Evolutionary conservation across 371 early-diverging fungal genomes (phyloP), one percentile per base, ranked within the genome.

Genomic region (Mortierella sp.): DNA sequence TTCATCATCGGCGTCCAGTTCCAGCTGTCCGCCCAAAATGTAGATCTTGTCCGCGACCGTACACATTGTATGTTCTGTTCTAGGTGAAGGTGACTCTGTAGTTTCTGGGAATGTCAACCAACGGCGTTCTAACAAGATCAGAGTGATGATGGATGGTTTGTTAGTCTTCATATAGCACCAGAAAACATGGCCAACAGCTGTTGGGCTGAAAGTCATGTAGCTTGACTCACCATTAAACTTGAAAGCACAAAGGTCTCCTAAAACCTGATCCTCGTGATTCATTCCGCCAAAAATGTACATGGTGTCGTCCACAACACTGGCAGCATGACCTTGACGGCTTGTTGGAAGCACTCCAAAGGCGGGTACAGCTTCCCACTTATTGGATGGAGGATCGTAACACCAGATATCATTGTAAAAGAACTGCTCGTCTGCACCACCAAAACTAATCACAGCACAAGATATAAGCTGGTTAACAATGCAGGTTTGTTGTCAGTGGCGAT

Each of bases 211-310:
- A 14, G 6, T 12, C 52, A n/a, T 37, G n/a, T n/a, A n/a, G n/a
- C n/a, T 6, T 40, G 10, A 21, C 74, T 65, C 81, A 89, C 89
- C 85, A 48, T 78, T 81, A 37, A 93, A 82, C 68, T 83, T 89
- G 80, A 89, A 92, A 0, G 92, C 93, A 48, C 84, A 91, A 29
- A 92, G 78, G 70, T 93, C 94, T 37, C 85, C 86, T 16, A 90
- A 67, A 27, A 87, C 84, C 54, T 84, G 69, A 24, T 88, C 89
- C 25, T 86, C 82, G 17, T 83, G 71, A 37, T 83, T 82, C 51
- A 86, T 85, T n/a, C 94, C 94, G 53, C 94, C 94, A 81, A 87
- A 85, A 25, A 93, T 80, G 61, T 91, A 92, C 63, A 93, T 86
- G 17, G 87, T 85, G 67, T 91, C 92, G 22, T 89, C 91, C 0